Evolutionary conservation across 2,329 filamentous ascomycete species (phyloP).

Genomic region (Cordyceps cicadae): DNA sequence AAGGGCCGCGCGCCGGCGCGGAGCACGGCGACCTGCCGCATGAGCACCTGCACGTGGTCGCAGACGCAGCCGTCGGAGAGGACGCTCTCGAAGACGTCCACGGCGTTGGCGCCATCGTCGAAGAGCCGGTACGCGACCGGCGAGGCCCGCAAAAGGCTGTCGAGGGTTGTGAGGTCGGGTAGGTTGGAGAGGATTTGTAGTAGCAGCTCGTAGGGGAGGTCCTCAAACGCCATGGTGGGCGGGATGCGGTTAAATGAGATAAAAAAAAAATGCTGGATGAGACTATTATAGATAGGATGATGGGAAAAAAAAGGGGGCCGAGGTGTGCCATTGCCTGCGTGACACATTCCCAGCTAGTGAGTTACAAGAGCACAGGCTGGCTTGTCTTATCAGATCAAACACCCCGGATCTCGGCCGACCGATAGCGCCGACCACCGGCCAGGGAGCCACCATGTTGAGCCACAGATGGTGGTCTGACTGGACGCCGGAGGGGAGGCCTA

Average conservation of each 20-base stretch:
- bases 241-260: not conserved
- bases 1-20: conserved; percentile 1
- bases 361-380: not conserved
- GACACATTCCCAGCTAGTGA: not conserved
- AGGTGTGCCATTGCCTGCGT: not conserved
- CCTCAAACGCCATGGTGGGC: conserved; percentile 1
- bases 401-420: not conserved
- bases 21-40: conserved; percentile 3
- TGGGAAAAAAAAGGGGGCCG: not conserved
- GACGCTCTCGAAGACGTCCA: not conserved
- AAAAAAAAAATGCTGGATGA: not conserved
- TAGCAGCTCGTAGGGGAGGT: conserved; percentile 2
- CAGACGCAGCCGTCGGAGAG: not conserved
- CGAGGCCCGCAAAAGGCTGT: not conserved
- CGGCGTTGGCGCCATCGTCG: not conserved
- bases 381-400: conserved; percentile 1
- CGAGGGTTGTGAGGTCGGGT: not conserved
- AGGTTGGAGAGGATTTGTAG: conserved; percentile 1
- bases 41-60: conserved; percentile 3
- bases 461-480: not conserved
- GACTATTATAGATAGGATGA: not conserved
- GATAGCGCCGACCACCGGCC: not conserved
- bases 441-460: conserved; percentile 8
- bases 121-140: conserved; percentile 3
- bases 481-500: not conserved